Evolutionary conservation across 73 alveolate genomes (phyloP).

Genomic region (Blepharisma stoltei): DNA sequence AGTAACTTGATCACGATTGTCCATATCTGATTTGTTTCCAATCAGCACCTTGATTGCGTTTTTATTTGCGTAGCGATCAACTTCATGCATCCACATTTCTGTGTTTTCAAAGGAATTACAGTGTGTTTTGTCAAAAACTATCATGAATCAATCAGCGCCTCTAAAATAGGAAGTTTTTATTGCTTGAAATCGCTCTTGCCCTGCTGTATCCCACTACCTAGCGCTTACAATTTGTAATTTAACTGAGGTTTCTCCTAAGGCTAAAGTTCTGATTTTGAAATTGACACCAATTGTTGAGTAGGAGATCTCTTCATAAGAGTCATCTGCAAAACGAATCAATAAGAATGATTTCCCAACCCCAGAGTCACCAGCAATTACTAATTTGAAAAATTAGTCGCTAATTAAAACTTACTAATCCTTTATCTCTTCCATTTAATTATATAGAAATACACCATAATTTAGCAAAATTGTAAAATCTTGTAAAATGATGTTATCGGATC

Average conservation of each 20-base stretch:
- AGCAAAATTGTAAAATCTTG: too few relatives aligned
- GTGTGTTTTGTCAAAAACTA: constrained; percentile 34
- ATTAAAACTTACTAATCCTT: constrained; percentile 31
- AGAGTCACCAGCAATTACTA: constrained; percentile 61
- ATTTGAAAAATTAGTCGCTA: constrained; percentile 34
- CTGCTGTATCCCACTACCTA: constrained; percentile 36
- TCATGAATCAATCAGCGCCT: constrained; percentile 34
- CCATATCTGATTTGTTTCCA: constrained; percentile 50
- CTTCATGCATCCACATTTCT: constrained; percentile 45
- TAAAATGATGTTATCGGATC: too few relatives aligned
- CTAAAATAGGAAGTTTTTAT: constrained; percentile 26
- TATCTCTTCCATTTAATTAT: too few relatives aligned
- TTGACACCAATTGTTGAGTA: constrained; percentile 81
- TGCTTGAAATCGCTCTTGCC: constrained; percentile 30
- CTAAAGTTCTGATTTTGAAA: constrained; percentile 60
- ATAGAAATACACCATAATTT: too few relatives aligned
- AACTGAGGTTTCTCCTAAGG: constrained; percentile 49
- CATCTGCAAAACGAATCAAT: constrained; percentile 58
- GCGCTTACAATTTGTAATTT: constrained; percentile 68
- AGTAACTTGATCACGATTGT: constrained; percentile 34
- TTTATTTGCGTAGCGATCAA: constrained; percentile 38
- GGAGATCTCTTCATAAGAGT: constrained; percentile 54
- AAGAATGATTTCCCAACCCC: constrained; percentile 72
- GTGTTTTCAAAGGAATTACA: constrained; percentile 16
- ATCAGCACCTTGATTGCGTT: constrained; percentile 33